These are phyloP conservation scores for Mitragyna speciosa DNA, from an alignment of 257 asterid species.

Conservation along the genomic window DNA sequence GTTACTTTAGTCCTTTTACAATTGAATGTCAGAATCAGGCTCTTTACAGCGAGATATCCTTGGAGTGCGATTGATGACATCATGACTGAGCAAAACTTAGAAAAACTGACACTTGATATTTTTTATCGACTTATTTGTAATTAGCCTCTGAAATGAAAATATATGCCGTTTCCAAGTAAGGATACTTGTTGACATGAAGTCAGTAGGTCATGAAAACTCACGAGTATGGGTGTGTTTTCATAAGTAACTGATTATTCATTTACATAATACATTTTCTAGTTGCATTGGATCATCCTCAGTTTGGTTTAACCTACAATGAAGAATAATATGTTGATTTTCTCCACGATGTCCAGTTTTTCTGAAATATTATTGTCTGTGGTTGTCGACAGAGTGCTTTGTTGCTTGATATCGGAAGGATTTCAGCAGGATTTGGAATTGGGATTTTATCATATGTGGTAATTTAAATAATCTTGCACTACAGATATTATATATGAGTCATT, in stretches of 20 bases:
- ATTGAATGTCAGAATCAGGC: not conserved
- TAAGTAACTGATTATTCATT: not conserved
- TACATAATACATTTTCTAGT: not conserved
- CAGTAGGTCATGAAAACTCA: not conserved
- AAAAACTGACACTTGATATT: not conserved
- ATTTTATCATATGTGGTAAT: conserved; percentile 76
- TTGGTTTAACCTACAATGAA: too few species aligned
- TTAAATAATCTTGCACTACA: not conserved
- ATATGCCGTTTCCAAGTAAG: not conserved
- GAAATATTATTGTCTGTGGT: conserved; percentile 7
- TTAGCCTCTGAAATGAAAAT: not conserved
- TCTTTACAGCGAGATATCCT: too few species aligned
- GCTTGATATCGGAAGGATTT: conserved; percentile 79
- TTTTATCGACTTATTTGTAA: not conserved
- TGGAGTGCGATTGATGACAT: not conserved
- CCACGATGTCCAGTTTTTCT: not conserved
- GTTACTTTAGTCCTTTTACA: not conserved
- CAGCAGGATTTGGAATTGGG: conserved; percentile 75
- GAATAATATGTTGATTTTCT: not conserved
- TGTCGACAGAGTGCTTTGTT: conserved; percentile 61
- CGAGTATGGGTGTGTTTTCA: too few species aligned
- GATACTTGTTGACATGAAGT: not conserved
- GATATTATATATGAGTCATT: not conserved
- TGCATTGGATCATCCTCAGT: not conserved
- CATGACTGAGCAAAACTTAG: not conserved